phyloP scores from a whole-genome alignment of 1,139 yeast species.

The Keqinozyma sinolaborantium region DNA sequence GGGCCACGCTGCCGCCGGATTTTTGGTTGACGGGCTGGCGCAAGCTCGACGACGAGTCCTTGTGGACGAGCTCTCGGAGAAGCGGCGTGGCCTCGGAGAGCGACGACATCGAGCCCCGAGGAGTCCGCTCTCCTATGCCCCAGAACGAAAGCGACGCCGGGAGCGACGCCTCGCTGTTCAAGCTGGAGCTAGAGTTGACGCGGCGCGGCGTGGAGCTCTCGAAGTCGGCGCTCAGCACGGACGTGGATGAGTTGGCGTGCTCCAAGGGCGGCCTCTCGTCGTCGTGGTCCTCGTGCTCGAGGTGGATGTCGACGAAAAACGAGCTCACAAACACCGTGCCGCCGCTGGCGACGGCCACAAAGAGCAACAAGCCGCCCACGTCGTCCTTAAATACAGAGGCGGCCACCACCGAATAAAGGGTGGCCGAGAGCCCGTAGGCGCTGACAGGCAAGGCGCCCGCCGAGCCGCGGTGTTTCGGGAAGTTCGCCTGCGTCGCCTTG shows the following conservation, averaged over 20 bases:
- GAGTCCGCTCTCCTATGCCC: conserved; percentile 21
- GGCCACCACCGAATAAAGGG: conserved; percentile 41
- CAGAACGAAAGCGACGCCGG: conserved; percentile 38
- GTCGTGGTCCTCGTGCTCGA: conserved; percentile 17
- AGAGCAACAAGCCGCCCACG: conserved; percentile 37
- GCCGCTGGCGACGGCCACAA: conserved; percentile 38
- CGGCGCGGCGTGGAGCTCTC: neutral
- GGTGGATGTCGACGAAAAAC: conserved; percentile 32
- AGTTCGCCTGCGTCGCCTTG: conserved; percentile 67
- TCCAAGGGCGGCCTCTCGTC: conserved; percentile 7
- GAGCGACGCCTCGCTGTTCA: conserved; percentile 14
- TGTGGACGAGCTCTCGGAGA: conserved; percentile 1
- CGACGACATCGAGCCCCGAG: conserved; percentile 8
- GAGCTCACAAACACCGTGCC: conserved; percentile 32
- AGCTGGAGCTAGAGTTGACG: conserved; percentile 1
- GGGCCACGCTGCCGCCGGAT: neutral
- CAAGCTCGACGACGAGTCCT: neutral
- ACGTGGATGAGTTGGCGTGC: neutral
- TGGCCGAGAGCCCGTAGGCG: conserved; percentile 51
- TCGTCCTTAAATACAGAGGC: conserved; percentile 41
- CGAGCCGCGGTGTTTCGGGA: conserved; percentile 65
- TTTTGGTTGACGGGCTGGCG: neutral
- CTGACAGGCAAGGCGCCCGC: conserved; percentile 66
- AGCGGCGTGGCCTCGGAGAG: conserved; percentile 8
- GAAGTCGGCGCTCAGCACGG: neutral